Evolutionary conservation across 2,329 filamentous ascomycete species (phyloP).

Genomic region (Trichoderma gracile): DNA sequence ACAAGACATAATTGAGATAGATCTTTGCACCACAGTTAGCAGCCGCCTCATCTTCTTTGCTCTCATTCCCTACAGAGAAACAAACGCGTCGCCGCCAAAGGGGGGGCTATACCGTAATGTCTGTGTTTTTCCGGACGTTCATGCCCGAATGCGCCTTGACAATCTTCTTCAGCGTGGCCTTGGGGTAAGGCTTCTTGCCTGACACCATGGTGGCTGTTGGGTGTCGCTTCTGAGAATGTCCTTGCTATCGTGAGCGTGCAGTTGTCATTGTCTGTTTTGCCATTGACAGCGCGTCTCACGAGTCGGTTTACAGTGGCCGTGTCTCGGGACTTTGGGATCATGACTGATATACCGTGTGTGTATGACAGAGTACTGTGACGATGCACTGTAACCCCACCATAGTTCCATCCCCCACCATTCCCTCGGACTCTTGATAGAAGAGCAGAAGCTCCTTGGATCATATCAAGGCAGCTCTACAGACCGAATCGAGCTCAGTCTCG

Average conservation of each 20-base stretch:
- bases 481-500: constrained; percentile 19
- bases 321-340: background rate
- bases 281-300: constrained; percentile 4
- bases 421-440: background rate
- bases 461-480: background rate
- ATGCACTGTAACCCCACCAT: constrained; percentile 26
- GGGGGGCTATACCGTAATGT: constrained; percentile 65
- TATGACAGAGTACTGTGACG: constrained; percentile 27
- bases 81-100: background rate
- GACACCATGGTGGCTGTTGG: constrained; percentile 36
- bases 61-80: too few species aligned
- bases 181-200: constrained; percentile 76
- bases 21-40: constrained; percentile 62
- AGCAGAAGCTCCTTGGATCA: background rate
- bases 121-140: constrained; percentile 79
- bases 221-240: background rate
- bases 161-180: constrained; percentile 83
- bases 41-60: background rate
- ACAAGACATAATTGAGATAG: constrained; percentile 80
- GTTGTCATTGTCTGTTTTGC: constrained; percentile 15
- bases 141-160: constrained; percentile 84
- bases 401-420: constrained; percentile 11
- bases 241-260: background rate
- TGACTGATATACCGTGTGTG: background rate
- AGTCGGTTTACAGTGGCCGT: background rate